Percentiles rank a stretch among this genome's conserved stretches.
Evolutionary conservation across 257 asterid genomes (phyloP).

Genomic region (Fraxinus americana): DNA sequence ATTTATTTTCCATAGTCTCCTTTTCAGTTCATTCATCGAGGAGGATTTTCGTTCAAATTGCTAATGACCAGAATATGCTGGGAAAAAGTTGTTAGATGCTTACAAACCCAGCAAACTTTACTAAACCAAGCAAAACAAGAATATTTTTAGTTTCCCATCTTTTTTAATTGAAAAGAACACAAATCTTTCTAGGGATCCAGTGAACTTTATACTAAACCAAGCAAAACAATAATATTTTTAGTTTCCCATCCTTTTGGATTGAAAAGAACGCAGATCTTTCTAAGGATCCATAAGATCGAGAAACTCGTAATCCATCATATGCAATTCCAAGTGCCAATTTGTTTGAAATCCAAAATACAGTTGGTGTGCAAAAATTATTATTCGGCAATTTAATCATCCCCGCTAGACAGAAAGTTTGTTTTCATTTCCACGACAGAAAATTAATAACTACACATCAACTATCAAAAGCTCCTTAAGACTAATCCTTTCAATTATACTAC

Average conservation of each 20-base stretch:
- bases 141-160: not conserved
- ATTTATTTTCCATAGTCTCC: not conserved
- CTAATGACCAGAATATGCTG: constrained; percentile 6
- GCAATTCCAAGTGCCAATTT: not conserved
- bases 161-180: not conserved
- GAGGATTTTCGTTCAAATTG: constrained; percentile 19
- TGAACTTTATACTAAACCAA: too few relatives aligned
- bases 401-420: not conserved
- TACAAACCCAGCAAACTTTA: not conserved
- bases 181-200: not conserved
- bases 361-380: not conserved
- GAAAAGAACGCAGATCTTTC: not conserved
- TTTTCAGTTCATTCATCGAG: constrained; percentile 1
- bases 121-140: not conserved
- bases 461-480: not conserved
- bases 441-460: not conserved
- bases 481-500: not conserved
- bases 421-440: not conserved
- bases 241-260: constrained; percentile 2
- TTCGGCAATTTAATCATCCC: not conserved
- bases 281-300: not conserved
- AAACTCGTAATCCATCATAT: not conserved
- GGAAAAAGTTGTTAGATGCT: constrained; percentile 7
- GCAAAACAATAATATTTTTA: not conserved
- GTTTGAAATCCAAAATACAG: not conserved